Percentiles rank a stretch among this genome's conserved stretches.
These are phyloP conservation scores for Nakataea oryzae DNA, from an alignment of 2,329 filamentous ascomycete genomes.

Conservation along the genomic window DNA sequence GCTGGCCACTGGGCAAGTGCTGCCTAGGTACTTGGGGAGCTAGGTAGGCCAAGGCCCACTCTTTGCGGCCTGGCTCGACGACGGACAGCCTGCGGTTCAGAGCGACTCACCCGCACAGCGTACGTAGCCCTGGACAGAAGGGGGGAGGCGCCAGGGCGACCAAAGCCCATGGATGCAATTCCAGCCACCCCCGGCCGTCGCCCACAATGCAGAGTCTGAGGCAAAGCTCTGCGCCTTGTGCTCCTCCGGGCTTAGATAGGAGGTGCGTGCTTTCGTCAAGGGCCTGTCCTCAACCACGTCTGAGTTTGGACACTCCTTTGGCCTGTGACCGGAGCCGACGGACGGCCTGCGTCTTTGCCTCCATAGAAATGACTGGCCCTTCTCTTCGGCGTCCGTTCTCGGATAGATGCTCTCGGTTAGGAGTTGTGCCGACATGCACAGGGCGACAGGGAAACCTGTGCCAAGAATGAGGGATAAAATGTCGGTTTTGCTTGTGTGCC, in stretches of 20 bases:
- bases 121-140: no score
- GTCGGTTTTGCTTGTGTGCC: background rate
- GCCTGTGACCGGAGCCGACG: background rate
- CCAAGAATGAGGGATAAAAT: background rate
- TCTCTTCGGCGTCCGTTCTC: background rate
- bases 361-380: background rate
- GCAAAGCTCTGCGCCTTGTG: background rate
- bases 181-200: background rate
- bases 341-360: background rate
- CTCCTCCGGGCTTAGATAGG: background rate
- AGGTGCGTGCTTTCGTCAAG: background rate
- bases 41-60: no score
- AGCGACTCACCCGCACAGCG: no score
- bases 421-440: background rate
- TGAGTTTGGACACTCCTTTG: background rate
- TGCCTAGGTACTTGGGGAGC: no score
- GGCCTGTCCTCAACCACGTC: background rate
- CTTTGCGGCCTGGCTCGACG: no score
- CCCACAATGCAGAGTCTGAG: no score
- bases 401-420: background rate
- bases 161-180: no score
- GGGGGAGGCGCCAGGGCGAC: no score
- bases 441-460: background rate
- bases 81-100: no score
- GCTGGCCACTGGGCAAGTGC: no score